Evolutionary conservation across 371 early-diverging fungal genomes (phyloP).

Genomic region (Lichtheimia corymbifera): DNA sequence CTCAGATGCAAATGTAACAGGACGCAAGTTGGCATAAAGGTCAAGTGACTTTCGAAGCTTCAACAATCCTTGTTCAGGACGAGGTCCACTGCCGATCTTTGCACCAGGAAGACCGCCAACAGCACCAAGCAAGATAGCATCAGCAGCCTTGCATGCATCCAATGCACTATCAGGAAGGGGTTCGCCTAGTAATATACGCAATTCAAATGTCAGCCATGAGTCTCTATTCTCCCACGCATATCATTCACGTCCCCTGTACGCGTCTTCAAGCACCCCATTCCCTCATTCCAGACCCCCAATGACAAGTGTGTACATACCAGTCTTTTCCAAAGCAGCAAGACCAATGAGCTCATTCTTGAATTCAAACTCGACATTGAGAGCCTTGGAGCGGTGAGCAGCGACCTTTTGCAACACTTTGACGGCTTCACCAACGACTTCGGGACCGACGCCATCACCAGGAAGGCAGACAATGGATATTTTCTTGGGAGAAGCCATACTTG

Average conservation of each 20-base stretch:
- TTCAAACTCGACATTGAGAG: constrained; percentile 60
- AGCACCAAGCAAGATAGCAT: constrained; percentile 94
- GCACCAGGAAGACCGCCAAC: constrained; percentile 89
- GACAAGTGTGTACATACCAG: constrained; percentile 53
- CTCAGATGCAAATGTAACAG: constrained; percentile 91
- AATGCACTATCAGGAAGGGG: constrained; percentile 83
- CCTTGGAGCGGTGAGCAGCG: constrained; percentile 57
- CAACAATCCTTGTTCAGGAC: constrained; percentile 94
- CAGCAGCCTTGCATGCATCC: constrained; percentile 77
- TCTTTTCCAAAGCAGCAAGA: constrained; percentile 90
- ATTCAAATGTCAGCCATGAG: background rate
- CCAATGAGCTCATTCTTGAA: constrained; percentile 87
- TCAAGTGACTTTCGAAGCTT: constrained; percentile 89
- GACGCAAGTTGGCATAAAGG: constrained; percentile 94
- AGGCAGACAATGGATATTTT: constrained; percentile 70
- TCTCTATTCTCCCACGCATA: background rate
- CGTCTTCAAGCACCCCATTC: no score
- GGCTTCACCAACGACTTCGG: constrained; percentile 92
- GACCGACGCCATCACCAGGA: constrained; percentile 96
- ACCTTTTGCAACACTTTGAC: constrained; percentile 84
- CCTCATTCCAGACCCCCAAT: background rate
- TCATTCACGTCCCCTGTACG: no score
- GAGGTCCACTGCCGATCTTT: constrained; percentile 87
- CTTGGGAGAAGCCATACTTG: constrained; percentile 9
- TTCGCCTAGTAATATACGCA: constrained; percentile 54